Evolutionary conservation across 441 rosid genomes (phyloP).

Genomic region (Bocquillonia castaneifolia): DNA sequence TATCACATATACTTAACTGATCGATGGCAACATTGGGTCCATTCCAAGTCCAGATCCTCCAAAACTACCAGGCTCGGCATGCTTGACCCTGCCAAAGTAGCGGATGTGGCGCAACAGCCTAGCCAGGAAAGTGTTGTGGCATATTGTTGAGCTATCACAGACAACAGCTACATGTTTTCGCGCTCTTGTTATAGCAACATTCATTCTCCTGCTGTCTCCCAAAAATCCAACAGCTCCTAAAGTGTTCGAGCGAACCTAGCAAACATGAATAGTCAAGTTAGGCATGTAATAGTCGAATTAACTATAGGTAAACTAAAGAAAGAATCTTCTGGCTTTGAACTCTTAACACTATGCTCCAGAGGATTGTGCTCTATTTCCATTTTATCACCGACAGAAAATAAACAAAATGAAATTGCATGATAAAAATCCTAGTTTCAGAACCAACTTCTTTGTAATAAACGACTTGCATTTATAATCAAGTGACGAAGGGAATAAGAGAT

Average conservation of each 20-base stretch:
- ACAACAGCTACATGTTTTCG: slow-evolving; percentile 83
- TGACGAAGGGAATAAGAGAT: too few relatives aligned
- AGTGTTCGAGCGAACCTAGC: slow-evolving; percentile 84
- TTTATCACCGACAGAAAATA: not conserved
- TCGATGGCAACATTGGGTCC: slow-evolving; percentile 89
- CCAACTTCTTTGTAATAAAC: not conserved
- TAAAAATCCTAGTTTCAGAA: too few relatives aligned
- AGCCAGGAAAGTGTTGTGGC: slow-evolving; percentile 88
- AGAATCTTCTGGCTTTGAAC: not conserved
- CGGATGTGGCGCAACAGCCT: slow-evolving; percentile 88
- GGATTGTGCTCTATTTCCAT: not conserved
- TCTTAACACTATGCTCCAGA: not conserved
- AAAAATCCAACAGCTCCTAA: slow-evolving; percentile 93
- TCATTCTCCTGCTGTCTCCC: slow-evolving; percentile 90
- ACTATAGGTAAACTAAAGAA: not conserved
- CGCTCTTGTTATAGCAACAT: slow-evolving; percentile 91
- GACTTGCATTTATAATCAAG: not conserved
- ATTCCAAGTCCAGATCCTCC: slow-evolving; percentile 90
- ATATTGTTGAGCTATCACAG: slow-evolving; percentile 93
- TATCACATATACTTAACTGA: slow-evolving; percentile 34
- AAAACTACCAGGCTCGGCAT: slow-evolving; percentile 73
- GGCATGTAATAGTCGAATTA: not conserved
- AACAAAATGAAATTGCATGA: not conserved
- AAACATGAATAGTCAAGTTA: not conserved
- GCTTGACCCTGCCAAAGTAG: slow-evolving; percentile 79